Evolutionary conservation across 2,329 filamentous ascomycete genomes (phyloP).

Genomic region (Phaeosphaeriaceae sp.): DNA sequence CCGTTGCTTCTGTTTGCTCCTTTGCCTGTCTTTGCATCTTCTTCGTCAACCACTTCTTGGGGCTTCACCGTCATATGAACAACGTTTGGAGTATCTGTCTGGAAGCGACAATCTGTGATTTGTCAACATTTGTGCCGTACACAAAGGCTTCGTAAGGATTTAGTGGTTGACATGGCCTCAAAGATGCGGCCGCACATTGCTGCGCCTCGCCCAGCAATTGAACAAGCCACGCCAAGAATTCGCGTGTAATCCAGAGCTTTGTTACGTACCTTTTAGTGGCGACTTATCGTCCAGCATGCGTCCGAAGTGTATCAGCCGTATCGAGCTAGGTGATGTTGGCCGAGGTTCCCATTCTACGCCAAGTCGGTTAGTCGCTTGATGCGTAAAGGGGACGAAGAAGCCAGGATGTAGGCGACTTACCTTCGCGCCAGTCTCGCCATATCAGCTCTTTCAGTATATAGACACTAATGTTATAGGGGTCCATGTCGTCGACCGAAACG

Average conservation of each 20-base stretch:
- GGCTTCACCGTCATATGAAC: constrained; percentile 95
- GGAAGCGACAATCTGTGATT: constrained; percentile 76
- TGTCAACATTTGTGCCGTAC: constrained; percentile 14
- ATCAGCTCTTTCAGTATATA: constrained; percentile 96
- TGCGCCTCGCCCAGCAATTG: constrained; percentile 16
- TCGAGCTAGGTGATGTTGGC: constrained; percentile 85
- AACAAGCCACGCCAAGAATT: constrained; percentile 28
- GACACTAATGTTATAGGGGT: constrained; percentile 88
- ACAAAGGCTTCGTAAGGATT: background rate
- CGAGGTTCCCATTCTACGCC: constrained; percentile 79
- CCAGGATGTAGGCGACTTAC: constrained; percentile 45
- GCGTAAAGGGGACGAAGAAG: background rate
- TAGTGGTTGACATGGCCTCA: too few relatives aligned
- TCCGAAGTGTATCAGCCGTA: constrained; percentile 90
- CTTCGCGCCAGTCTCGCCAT: constrained; percentile 86
- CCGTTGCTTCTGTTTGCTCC: constrained; percentile 58
- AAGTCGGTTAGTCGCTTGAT: constrained; percentile 26
- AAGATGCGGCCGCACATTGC: constrained; percentile 10
- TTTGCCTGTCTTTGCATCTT: constrained; percentile 73
- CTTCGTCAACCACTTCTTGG: constrained; percentile 81
- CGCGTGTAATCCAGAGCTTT: constrained; percentile 12
- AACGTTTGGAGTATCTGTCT: constrained; percentile 75
- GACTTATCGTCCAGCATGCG: constrained; percentile 90
- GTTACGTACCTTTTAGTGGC: constrained; percentile 74
- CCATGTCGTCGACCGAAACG: constrained; percentile 75